phyloP scores from a whole-genome alignment of 805 yeast genomes.

The Saturnispora dispora region DNA sequence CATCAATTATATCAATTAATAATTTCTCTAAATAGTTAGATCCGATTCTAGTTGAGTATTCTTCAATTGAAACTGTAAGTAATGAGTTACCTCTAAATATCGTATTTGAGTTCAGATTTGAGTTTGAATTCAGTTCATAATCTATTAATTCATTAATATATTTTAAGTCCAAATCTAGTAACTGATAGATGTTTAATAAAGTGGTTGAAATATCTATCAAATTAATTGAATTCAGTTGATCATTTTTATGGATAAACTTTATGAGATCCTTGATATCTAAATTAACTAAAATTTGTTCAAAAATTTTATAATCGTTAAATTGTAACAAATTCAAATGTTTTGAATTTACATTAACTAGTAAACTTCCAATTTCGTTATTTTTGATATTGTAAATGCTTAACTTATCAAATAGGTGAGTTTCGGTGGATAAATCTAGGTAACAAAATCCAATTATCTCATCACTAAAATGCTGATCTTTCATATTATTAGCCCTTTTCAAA shows the following conservation, averaged over 20 bases:
- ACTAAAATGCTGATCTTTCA: constrained; percentile 11
- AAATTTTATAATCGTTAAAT: constrained; percentile 46
- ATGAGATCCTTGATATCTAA: constrained; percentile 47
- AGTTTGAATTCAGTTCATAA: constrained; percentile 45
- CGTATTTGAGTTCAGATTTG: constrained; percentile 36
- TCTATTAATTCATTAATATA: constrained; percentile 70
- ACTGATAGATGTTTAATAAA: constrained; percentile 65
- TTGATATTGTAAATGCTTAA: constrained; percentile 17
- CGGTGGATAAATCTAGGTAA: constrained; percentile 34
- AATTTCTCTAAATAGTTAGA: constrained; percentile 66
- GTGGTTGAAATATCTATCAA: constrained; percentile 50
- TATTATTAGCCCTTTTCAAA: constrained; percentile 27
- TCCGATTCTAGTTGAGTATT: constrained; percentile 68
- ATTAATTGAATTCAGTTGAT: constrained; percentile 21
- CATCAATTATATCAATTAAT: constrained; percentile 58
- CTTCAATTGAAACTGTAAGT: constrained; percentile 72
- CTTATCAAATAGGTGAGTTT: constrained; percentile 32
- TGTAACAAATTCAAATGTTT: constrained; percentile 52
- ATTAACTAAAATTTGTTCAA: constrained; percentile 52
- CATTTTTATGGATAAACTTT: constrained; percentile 32
- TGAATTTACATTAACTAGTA: constrained; percentile 42
- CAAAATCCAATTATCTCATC: constrained; percentile 47
- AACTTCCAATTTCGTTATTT: constrained; percentile 43
- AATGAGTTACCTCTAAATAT: constrained; percentile 81
- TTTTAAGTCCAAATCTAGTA: constrained; percentile 54